A percentile compares a stretch with the other conserved stretches of the same genome.
These are phyloP conservation scores for Sextonia rubra DNA, from an alignment of 164 flowering plant species.

Conservation along the genomic window DNA sequence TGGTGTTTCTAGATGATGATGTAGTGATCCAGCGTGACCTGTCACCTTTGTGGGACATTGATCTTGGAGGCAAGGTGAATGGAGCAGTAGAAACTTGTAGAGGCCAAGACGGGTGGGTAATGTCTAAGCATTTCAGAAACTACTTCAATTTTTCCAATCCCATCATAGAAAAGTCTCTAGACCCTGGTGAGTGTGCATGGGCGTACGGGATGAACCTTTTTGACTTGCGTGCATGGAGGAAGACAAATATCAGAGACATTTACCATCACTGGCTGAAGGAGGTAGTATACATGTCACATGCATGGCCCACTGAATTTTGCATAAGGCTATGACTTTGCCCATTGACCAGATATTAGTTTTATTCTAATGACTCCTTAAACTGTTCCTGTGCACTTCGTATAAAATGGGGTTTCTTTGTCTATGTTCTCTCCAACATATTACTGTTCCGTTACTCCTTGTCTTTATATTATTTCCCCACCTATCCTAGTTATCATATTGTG, in stretches of 20 bases:
- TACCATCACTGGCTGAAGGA: constrained; percentile 92
- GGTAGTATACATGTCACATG: constrained; percentile 35
- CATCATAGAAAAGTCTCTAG: constrained; percentile 59
- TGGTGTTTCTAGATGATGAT: constrained; percentile 96
- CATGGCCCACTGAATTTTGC: background rate
- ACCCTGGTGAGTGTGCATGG: constrained; percentile 98
- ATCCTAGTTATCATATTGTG: background rate
- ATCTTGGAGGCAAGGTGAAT: constrained; percentile 85
- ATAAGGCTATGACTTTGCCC: background rate
- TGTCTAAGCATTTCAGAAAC: constrained; percentile 82
- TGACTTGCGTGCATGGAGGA: constrained; percentile 90
- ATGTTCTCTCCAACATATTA: no score
- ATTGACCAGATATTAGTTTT: no score
- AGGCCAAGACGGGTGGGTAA: constrained; percentile 94
- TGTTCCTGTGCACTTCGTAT: no score
- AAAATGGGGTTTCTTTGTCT: no score
- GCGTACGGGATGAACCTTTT: constrained; percentile 98
- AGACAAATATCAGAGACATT: constrained; percentile 76
- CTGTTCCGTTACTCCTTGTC: background rate
- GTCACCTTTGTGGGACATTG: constrained; percentile 86
- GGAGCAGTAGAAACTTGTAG: constrained; percentile 97
- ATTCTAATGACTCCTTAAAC: no score
- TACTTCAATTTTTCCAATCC: constrained; percentile 99
- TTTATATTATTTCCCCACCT: background rate
- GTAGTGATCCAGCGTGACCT: constrained; percentile 89